Evolutionary conservation across 148 eudicot genomes (phyloP).

Genomic region (Fagopyrum esculentum): DNA sequence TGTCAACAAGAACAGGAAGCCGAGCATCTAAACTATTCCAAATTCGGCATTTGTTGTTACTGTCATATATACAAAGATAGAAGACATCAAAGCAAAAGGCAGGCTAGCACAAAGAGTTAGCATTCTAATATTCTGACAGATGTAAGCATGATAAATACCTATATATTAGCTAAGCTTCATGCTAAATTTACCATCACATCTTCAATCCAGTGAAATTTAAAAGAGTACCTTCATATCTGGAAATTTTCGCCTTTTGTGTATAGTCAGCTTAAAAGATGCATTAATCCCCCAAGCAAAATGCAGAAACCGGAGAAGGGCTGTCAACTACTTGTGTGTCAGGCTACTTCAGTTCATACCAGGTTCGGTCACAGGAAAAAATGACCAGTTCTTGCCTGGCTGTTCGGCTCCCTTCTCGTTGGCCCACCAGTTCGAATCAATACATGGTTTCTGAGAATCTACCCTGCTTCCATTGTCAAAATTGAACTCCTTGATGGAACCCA

Average conservation of each 20-base stretch:
- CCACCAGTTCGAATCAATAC: constrained; percentile 73
- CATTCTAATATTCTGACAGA: not conserved
- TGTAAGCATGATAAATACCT: not conserved
- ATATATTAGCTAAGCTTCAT: not conserved
- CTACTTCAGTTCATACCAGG: constrained; percentile 48
- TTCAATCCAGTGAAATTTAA: not conserved
- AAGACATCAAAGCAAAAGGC: not conserved
- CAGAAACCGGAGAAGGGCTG: not conserved
- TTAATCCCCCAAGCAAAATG: too few species aligned
- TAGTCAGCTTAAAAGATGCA: too few species aligned
- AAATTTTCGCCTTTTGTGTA: not conserved
- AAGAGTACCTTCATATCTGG: not conserved
- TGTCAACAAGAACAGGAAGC: not conserved
- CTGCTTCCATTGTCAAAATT: constrained; percentile 67
- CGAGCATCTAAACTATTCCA: not conserved
- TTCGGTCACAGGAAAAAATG: constrained; percentile 75
- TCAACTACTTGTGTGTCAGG: constrained; percentile 5
- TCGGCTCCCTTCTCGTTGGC: constrained; percentile 59
- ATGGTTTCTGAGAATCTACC: constrained; percentile 33
- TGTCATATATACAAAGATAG: not conserved
- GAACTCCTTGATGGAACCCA: constrained; percentile 81
- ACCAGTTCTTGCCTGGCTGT: constrained; percentile 48
- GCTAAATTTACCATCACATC: constrained; percentile 1
- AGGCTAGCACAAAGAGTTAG: not conserved
- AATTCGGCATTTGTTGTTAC: not conserved